Base-by-base conservation (phyloP, 1,284 basidiomycete genomes). In the Cerioporus squamosus region DNA sequence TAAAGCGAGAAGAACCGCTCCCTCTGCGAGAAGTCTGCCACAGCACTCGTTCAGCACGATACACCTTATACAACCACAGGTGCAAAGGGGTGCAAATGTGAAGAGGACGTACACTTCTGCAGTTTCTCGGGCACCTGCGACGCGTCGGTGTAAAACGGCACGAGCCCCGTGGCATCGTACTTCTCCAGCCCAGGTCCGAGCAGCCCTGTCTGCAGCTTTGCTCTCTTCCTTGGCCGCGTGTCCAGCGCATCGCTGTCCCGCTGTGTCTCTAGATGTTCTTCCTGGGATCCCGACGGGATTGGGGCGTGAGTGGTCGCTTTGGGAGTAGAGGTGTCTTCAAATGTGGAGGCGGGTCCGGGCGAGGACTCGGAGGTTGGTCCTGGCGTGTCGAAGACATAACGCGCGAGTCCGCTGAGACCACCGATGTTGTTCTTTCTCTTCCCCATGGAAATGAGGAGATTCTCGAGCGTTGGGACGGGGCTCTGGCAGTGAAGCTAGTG, bases 11-110 rank as follows among this genome's bases (percentile, higher is more conserved):
- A 94, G 62, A 87, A 88, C 2, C 93, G 84, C 53, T 86, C 81
- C 29, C 95, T 81, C 71, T 98, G 95, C 15, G 81, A 83, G 70
- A 92, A 97, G 72, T 97, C 95, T 97, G 71, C 20, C 20, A n/a
- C 5, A 14, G 2, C n/a, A 18, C 40, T n/a, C 40, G 5, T 9
- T 22, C 33, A 36, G 33, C 33, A 10, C 33, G 33, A n/a, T n/a
- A n/a, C n/a, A n/a, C n/a, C n/a, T n/a, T n/a, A n/a, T n/a, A n/a
- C n/a, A n/a, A n/a, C n/a, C n/a, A n/a, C n/a, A n/a, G n/a, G n/a
- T n/a, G n/a, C n/a, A n/a, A n/a, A n/a, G n/a, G n/a, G n/a, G n/a
- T n/a, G n/a, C n/a, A n/a, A n/a, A n/a, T n/a, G n/a, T n/a, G n/a
- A n/a, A n/a, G n/a, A n/a, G 1, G 33, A 77, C 90, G 66, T 68